These are phyloP conservation scores for Chaetomium cochliodes DNA, from an alignment of 495 filamentous ascomycete genomes.

Conservation along the genomic window DNA sequence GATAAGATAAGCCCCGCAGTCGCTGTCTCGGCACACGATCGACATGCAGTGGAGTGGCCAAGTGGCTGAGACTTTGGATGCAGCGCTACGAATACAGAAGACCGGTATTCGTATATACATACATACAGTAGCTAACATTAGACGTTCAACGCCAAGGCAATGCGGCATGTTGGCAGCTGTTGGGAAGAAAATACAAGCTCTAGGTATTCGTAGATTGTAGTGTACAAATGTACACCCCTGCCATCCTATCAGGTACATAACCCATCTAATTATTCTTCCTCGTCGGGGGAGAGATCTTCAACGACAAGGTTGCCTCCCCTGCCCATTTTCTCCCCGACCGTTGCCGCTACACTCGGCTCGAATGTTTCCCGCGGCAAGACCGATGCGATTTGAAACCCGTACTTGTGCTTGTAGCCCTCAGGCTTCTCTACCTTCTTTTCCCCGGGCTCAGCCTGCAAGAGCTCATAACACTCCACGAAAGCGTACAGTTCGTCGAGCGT, in stretches of 20 bases:
- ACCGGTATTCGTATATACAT: too few species aligned
- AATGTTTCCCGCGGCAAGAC: constrained; percentile 80
- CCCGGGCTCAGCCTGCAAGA: constrained; percentile 46
- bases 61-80: neutral
- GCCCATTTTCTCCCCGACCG: constrained; percentile 69
- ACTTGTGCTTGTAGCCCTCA: constrained; percentile 70
- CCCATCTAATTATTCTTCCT: constrained; percentile 27
- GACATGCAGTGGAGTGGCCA: neutral
- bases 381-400: constrained; percentile 75
- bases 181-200: too few species aligned
- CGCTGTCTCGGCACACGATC: neutral
- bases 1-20: constrained; percentile 18
- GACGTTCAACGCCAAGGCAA: too few species aligned
- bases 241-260: neutral
- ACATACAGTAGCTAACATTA: too few species aligned
- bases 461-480: constrained; percentile 88
- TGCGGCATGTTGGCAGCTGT: neutral
- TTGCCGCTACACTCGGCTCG: constrained; percentile 61
- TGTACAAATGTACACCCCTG: neutral
- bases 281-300: constrained; percentile 50
- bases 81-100: too few species aligned
- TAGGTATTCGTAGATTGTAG: neutral
- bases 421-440: constrained; percentile 53
- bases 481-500: constrained; percentile 89
- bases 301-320: constrained; percentile 86